These are phyloP conservation scores for Colletotrichum incanum DNA, from an alignment of 2,329 filamentous ascomycete genomes.

Conservation along the genomic window DNA sequence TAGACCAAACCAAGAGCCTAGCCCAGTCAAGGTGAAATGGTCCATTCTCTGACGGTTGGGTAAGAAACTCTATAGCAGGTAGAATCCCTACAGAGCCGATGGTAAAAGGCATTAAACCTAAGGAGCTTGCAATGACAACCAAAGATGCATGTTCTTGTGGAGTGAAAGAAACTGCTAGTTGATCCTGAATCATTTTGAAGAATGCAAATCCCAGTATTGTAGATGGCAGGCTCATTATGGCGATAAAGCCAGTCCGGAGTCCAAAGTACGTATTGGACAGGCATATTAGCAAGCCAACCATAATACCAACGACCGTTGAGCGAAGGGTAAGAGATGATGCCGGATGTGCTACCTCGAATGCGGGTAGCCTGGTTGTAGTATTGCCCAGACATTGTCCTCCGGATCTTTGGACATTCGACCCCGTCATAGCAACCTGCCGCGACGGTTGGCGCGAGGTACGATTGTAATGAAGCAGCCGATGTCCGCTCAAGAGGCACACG, in stretches of 20 bases:
- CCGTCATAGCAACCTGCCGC: neutral
- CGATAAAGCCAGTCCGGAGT: constrained; percentile 7
- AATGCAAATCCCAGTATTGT: constrained; percentile 10
- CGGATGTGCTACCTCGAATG: neutral
- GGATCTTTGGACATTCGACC: no score
- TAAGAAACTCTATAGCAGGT: constrained; percentile 16
- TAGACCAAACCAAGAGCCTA: constrained; percentile 9
- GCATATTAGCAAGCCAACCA: constrained; percentile 6
- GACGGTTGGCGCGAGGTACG: neutral
- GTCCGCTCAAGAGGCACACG: neutral
- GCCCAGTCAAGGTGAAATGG: constrained; percentile 2
- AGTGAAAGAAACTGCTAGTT: neutral
- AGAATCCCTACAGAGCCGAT: constrained; percentile 13
- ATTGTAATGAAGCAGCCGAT: neutral
- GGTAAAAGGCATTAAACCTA: constrained; percentile 16
- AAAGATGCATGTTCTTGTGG: neutral
- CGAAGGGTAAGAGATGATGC: neutral
- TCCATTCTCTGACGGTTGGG: neutral
- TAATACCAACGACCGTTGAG: neutral
- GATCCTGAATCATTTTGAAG: constrained; percentile 2
- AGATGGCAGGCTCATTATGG: constrained; percentile 10
- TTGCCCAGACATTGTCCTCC: no score
- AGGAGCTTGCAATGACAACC: constrained; percentile 12
- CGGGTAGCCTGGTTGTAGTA: neutral
- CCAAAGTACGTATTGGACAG: constrained; percentile 16